Conservation (phyloP, 2,329 filamentous ascomycete species). For the Colletotrichum cereale region DNA sequence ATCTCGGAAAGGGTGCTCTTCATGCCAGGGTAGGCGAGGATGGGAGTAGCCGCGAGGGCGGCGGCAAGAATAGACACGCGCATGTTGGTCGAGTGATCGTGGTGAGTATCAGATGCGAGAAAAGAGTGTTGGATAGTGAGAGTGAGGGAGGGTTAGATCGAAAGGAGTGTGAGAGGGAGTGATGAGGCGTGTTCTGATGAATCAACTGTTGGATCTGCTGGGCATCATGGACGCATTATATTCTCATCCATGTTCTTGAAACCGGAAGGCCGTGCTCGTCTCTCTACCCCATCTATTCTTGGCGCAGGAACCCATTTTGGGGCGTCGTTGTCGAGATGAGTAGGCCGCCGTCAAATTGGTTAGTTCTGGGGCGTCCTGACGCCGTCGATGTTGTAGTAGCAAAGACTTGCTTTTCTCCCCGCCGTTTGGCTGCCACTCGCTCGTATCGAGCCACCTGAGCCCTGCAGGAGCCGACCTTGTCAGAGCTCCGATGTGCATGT, state of each 20-base stretch:
- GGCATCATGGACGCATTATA: conserved; percentile 31
- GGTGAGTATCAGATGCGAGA: neutral
- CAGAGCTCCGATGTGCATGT: conserved; percentile 4
- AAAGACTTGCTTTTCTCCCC: conserved; percentile 17
- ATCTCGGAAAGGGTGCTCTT: conserved; percentile 41
- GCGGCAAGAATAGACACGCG: conserved; percentile 31
- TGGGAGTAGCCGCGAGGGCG: conserved; percentile 34
- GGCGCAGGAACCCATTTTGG: conserved; percentile 6
- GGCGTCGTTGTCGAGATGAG: conserved; percentile 28
- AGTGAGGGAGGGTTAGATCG: conserved; percentile 9
- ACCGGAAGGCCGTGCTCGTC: neutral
- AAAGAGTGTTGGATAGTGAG: neutral
- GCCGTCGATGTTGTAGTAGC: conserved; percentile 25
- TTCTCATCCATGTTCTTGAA: neutral
- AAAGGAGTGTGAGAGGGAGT: conserved; percentile 4
- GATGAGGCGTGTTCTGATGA: conserved; percentile 23
- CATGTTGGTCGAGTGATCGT: conserved; percentile 44
- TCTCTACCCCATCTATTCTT: conserved; percentile 17
- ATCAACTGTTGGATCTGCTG: neutral
- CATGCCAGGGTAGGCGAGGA: conserved; percentile 42
- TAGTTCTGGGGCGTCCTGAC: conserved; percentile 22
- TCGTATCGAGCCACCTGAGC: conserved; percentile 12
- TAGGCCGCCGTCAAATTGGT: conserved; percentile 5
- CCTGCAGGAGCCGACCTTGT: conserved; percentile 1
- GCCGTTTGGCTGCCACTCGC: neutral